These are phyloP conservation scores for Chaetothyriales sp. DNA, from an alignment of 2,329 filamentous ascomycete species.

Conservation along the genomic window DNA sequence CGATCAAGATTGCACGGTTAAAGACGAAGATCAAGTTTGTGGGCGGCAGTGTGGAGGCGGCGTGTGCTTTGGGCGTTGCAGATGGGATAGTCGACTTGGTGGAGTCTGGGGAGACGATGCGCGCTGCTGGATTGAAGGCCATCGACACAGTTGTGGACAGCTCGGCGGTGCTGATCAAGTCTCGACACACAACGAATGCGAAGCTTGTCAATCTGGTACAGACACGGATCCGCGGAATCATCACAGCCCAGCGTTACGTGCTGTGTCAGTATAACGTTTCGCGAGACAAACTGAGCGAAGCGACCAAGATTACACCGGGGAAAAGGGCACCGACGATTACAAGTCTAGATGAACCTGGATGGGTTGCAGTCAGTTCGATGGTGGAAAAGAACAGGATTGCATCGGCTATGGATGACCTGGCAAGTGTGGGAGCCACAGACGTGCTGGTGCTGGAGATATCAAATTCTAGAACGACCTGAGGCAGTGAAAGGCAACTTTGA, in stretches of 20 bases:
- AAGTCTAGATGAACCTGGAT: constrained; percentile 72
- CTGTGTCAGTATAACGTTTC: constrained; percentile 94
- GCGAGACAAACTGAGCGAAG: constrained; percentile 51
- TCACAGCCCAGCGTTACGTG: constrained; percentile 85
- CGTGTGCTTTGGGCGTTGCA: constrained; percentile 86
- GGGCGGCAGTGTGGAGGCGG: constrained; percentile 92
- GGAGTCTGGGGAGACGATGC: constrained; percentile 97
- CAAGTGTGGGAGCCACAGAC: constrained; percentile 63
- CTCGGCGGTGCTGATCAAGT: constrained; percentile 83
- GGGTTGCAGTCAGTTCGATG: constrained; percentile 93
- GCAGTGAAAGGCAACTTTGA: neutral
- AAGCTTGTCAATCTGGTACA: constrained; percentile 72
- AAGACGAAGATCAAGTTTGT: constrained; percentile 85
- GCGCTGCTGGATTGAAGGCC: constrained; percentile 79
- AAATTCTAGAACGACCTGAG: constrained; percentile 49
- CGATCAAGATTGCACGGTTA: constrained; percentile 38
- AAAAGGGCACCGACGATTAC: constrained; percentile 88
- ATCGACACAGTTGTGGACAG: constrained; percentile 88
- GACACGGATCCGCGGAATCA: constrained; percentile 79
- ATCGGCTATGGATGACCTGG: constrained; percentile 72
- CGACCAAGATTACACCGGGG: constrained; percentile 71
- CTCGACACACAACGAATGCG: constrained; percentile 65
- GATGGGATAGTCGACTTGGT: constrained; percentile 97
- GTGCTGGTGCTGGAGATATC: constrained; percentile 76
- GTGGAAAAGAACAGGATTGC: constrained; percentile 79